Evolutionary conservation across 2,329 filamentous ascomycete species (phyloP).

Genomic region (Berkeleyomyces rouxiae): DNA sequence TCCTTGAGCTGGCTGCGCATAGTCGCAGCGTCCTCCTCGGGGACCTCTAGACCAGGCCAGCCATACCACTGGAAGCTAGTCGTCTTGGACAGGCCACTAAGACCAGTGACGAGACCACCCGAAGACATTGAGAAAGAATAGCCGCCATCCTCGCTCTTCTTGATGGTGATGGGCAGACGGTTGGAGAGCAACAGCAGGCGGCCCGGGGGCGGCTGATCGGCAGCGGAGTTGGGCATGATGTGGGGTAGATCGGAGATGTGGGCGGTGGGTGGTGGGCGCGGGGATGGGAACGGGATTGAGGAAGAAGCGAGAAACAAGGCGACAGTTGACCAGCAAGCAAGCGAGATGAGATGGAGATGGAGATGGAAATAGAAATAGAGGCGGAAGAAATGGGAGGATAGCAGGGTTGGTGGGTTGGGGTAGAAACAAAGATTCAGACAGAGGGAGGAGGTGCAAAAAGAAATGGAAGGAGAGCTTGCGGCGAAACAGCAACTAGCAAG

Average conservation of each 20-base stretch:
- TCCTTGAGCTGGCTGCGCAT: conserved; percentile 68
- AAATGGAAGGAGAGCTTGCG: neutral
- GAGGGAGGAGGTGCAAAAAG: neutral
- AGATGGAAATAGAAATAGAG: neutral
- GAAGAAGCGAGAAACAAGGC: neutral
- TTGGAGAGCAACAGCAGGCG: conserved; percentile 79
- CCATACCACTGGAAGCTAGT: conserved; percentile 98
- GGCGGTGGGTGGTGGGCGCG: neutral
- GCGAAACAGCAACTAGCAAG: neutral
- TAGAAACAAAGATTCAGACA: no score
- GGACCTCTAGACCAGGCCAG: conserved; percentile 87
- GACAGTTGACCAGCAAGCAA: neutral
- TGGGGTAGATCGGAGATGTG: neutral
- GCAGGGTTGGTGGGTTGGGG: neutral
- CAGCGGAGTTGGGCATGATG: conserved; percentile 24
- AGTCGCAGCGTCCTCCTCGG: conserved; percentile 58
- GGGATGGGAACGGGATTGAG: neutral
- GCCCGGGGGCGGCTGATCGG: conserved; percentile 24
- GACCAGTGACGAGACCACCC: conserved; percentile 80
- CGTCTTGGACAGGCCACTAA: conserved; percentile 80
- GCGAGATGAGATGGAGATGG: neutral
- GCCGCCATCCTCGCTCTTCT: conserved; percentile 75
- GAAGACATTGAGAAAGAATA: conserved; percentile 96
- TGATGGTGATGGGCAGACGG: conserved; percentile 90
- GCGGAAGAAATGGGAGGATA: neutral